Conservation (phyloP, 371 early-diverging fungal species). For the Mucor circinelloides region DNA sequence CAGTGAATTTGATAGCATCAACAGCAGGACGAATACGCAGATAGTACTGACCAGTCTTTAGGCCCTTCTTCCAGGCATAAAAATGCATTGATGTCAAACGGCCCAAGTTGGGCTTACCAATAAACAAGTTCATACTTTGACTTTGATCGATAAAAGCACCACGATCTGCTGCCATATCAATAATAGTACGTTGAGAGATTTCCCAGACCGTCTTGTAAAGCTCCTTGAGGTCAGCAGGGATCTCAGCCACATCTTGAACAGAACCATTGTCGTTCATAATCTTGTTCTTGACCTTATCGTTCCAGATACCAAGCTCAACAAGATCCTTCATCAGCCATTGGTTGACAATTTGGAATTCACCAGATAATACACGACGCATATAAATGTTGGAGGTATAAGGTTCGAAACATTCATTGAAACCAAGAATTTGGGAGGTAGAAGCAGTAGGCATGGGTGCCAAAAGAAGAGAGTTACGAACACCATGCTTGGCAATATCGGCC, state of each 20-base stretch:
- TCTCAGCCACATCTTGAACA: slow-evolving; percentile 75
- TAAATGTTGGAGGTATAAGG: slow-evolving; percentile 99
- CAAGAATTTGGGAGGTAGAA: slow-evolving; percentile 98
- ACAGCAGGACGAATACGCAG: slow-evolving; percentile 96
- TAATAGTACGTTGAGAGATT: slow-evolving; percentile 87
- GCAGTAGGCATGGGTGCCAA: slow-evolving; percentile 99
- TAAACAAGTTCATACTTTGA: slow-evolving; percentile 97
- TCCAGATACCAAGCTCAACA: slow-evolving; percentile 91
- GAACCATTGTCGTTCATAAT: slow-evolving; percentile 97
- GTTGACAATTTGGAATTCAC: slow-evolving; percentile 99
- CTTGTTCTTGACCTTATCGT: slow-evolving; percentile 91
- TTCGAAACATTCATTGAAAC: slow-evolving; percentile 99
- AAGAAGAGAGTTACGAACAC: slow-evolving; percentile 96
- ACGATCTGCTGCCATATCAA: slow-evolving; percentile 92
- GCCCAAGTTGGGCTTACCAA: slow-evolving; percentile 89
- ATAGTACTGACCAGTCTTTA: slow-evolving; percentile 99
- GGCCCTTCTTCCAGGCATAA: slow-evolving; percentile 98
- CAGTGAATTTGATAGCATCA: slow-evolving; percentile 96
- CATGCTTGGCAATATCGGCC: slow-evolving; percentile 81
- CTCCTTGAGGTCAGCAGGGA: slow-evolving; percentile 90
- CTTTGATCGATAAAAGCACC: slow-evolving; percentile 99
- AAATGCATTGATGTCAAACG: slow-evolving; percentile 99
- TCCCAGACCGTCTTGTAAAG: slow-evolving; percentile 99
- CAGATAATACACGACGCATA: slow-evolving; percentile 96
- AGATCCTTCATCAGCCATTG: slow-evolving; percentile 93